Evolutionary conservation across 306 rosid genomes (phyloP).

Genomic region (Cucumis melo): DNA sequence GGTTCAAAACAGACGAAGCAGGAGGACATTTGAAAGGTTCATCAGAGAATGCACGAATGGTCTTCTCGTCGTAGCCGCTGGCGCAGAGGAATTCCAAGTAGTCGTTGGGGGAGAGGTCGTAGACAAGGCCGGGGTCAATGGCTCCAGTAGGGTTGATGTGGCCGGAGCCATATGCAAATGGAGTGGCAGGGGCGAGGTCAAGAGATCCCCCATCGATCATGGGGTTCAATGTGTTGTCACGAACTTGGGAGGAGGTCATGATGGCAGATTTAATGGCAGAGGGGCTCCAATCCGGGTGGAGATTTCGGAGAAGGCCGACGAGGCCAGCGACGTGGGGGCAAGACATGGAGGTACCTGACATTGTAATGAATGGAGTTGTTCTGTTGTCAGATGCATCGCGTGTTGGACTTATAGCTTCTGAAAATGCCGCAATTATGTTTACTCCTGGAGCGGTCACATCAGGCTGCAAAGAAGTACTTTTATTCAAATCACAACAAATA

Average conservation of each 20-base stretch:
- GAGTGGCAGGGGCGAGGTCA: slow-evolving; percentile 14
- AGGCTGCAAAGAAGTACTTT: slow-evolving; percentile 23
- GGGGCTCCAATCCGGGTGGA: slow-evolving; percentile 52
- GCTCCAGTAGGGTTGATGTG: slow-evolving; percentile 61
- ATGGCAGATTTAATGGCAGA: slow-evolving; percentile 55
- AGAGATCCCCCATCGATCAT: slow-evolving; percentile 18
- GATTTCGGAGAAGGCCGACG: slow-evolving; percentile 51
- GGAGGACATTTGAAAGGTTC: slow-evolving; percentile 16
- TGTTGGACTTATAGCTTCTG: slow-evolving; percentile 32
- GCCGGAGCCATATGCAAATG: slow-evolving; percentile 44
- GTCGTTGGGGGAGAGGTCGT: slow-evolving; percentile 36
- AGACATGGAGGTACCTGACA: slow-evolving; percentile 78
- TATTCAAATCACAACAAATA: too few relatives aligned
- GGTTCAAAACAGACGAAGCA: slow-evolving; percentile 21
- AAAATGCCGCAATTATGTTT: slow-evolving; percentile 45
- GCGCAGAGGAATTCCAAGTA: slow-evolving; percentile 53
- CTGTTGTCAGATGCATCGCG: slow-evolving; percentile 22
- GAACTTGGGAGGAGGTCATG: slow-evolving; percentile 48
- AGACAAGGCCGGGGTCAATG: slow-evolving; percentile 66
- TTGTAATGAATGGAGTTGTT: slow-evolving; percentile 26
- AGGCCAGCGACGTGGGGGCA: slow-evolving; percentile 72
- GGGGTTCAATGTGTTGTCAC: slow-evolving; percentile 34
- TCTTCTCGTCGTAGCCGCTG: slow-evolving; percentile 27
- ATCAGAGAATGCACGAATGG: slow-evolving; percentile 10
- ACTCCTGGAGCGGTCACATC: slow-evolving; percentile 75